Conservation (phyloP, 345 rosid genomes). For the Anacardium occidentale region DNA sequence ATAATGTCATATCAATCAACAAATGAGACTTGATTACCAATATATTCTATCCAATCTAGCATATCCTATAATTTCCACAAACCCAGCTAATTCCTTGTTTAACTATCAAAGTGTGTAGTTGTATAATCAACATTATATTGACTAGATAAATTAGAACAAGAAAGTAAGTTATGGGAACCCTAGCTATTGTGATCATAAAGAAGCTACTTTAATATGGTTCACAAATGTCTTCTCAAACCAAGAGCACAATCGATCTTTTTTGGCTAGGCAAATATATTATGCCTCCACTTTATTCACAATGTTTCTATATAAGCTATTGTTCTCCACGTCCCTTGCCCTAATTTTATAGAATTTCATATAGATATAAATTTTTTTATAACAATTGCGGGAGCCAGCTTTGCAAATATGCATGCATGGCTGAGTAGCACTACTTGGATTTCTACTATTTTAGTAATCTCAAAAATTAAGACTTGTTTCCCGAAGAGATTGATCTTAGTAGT, state of each 20-base stretch:
- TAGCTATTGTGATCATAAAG: conserved; percentile 4
- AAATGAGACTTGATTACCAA: not conserved
- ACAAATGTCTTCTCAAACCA: conserved; percentile 25
- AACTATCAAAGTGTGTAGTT: not conserved
- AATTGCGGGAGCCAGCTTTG: conserved; percentile 11
- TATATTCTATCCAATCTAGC: not conserved
- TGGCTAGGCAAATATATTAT: conserved; percentile 4
- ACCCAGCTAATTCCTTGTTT: not conserved
- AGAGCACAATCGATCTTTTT: conserved; percentile 5
- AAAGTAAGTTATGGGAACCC: conserved; percentile 20
- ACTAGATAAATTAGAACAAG: conserved; percentile 11
- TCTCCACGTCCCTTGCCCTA: not conserved
- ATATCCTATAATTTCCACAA: not conserved
- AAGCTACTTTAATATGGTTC: conserved; percentile 26
- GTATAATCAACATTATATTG: conserved; percentile 28
- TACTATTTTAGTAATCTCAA: not conserved
- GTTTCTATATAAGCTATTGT: not conserved
- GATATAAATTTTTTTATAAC: not conserved
- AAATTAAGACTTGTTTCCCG: not conserved
- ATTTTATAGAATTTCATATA: not conserved
- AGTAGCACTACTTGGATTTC: not conserved
- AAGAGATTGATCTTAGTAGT: too few relatives aligned
- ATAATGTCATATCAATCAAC: not conserved
- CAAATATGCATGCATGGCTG: conserved; percentile 6
- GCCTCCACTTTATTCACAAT: conserved; percentile 31